Evolutionary conservation across 257 asterid genomes (phyloP), one percentile per base, ranked within the genome.

Genomic region (Solanum phureja): DNA sequence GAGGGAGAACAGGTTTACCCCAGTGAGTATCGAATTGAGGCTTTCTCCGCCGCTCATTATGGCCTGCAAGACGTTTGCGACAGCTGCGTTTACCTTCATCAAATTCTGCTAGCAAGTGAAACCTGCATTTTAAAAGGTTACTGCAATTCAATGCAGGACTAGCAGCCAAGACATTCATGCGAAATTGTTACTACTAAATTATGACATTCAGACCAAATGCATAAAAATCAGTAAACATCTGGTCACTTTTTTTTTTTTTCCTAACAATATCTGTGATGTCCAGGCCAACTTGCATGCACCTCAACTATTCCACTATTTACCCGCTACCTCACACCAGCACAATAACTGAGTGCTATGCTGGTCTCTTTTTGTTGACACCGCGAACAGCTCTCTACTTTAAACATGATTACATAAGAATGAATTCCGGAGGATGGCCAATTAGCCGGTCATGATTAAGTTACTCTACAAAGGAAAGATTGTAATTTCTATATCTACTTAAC

Each of bases 81-180:
- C 98, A 95, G 66, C 97, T 95, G 11, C 98, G 95, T 83, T 95
- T 95, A 58, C 92, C 94, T 81, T 92, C 94, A 84, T 95, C 97
- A 73, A 95, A 95, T 91, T 93, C 95, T 7, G 92, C 90, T 52
- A 94, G 89, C 82, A 90, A 33, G 83, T 95, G 98, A 92, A 94
- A 95, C 92, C 98, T 95, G 90, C 83, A 89, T 34, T 42, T 68
- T 76, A 27, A 86, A 46, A 71, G 11, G 38, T 64, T 29, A 88
- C 23, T 44, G 33, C 56, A 73, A 74, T 14, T 62, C 84, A 27
- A 46, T 81, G 66, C 66, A 29, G 69, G 68, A 29, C 19, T 46
- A 7, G 23, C 31, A 68, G 73, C 72, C 56, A 81, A 72, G 44
- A 58, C 3, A 46, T 29, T 81, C 40, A 46, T 29, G 27, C 11